Evolutionary conservation across 164 flowering plant species (phyloP), one percentile per base, ranked within the genome.

Genomic region (Nelumbo lutea): DNA sequence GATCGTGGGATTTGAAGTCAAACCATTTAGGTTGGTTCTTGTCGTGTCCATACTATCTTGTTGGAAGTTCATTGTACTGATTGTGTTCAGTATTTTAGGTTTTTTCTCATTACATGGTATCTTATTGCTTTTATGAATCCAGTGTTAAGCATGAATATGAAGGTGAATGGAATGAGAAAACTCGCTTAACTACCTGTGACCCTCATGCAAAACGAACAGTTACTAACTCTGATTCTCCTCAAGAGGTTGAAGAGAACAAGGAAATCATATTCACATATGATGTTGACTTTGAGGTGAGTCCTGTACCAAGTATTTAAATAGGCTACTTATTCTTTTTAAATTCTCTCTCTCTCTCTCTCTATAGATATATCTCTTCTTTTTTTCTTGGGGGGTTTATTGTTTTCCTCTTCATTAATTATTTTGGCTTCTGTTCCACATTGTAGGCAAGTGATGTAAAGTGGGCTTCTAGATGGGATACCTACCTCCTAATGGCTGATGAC

Each of bases 1-100:
- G 76, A 92, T 95, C 64, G 98, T 95, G 2, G 99, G 99, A 15
- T 95, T 95, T 81, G 99, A 95, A 76, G 96, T 92, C 76, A 85
- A 82, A 75, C 97, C 99, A 75, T 88, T 79, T 85, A 91, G 98
- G 98, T 94, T 9, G 69, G 48, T 60, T 58, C 14, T 47, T 47
- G 11, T 68, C 44, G 9, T 15, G 42, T 48, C 62, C 55, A 1
- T 66, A 42, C 57, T 52, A 50, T 42, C 14, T 11, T 55, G 3
- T 5, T 42, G 3, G 13, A 38, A 61, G 15, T 5, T 3, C 38
- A 27, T 13, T 62, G 43, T 61, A n/a, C 61, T 44, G 50, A 38
- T 13, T 66, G 59, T 27, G 27, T 42, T 69, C 6, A 68, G 39
- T 27, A 59, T n/a, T 42, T 6, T 6, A 11, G 41, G 64, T 42